Evolutionary conservation across 768 basidiomycete genomes (phyloP).

Genomic region (Trichaptum fuscoviolaceum): DNA sequence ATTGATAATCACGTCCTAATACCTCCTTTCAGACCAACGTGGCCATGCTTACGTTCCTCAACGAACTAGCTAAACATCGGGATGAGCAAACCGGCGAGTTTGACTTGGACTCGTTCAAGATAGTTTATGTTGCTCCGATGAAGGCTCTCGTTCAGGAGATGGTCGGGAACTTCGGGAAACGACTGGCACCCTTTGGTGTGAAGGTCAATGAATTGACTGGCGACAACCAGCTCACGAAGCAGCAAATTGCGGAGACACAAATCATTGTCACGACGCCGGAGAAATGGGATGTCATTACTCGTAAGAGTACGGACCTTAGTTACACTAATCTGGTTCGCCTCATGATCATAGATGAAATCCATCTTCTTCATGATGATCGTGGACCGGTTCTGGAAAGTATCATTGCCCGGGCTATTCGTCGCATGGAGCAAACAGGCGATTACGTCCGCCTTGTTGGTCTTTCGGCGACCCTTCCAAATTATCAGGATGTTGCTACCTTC

Average conservation of each 20-base stretch:
- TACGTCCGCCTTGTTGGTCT: conserved; percentile 93
- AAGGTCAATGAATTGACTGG: conserved; percentile 95
- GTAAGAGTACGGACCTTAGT: conserved; percentile 93
- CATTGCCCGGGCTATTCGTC: conserved; percentile 81
- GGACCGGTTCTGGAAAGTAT: conserved; percentile 94
- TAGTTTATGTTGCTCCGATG: conserved; percentile 98
- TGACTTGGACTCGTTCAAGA: conserved; percentile 89
- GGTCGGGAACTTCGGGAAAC: conserved; percentile 88
- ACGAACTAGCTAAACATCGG: conserved; percentile 85
- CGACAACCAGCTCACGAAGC: conserved; percentile 96
- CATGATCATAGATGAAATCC: conserved; percentile 98
- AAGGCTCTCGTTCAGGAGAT: conserved; percentile 99
- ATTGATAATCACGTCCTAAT: conserved; percentile 17
- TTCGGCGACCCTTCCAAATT: conserved; percentile 97
- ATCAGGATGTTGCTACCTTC: conserved; percentile 96
- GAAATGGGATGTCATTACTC: conserved; percentile 99
- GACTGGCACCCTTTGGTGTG: conserved; percentile 68
- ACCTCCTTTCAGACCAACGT: conserved; percentile 76
- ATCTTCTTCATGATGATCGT: conserved; percentile 94
- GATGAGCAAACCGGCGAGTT: conserved; percentile 74
- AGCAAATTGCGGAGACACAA: conserved; percentile 94
- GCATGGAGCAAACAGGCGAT: conserved; percentile 92
- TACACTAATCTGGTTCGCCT: conserved; percentile 96
- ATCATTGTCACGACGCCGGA: conserved; percentile 99
- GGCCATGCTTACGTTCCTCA: conserved; percentile 90